Conservation (phyloP, 2,329 filamentous ascomycete species). For the Venturia pyrina region DNA sequence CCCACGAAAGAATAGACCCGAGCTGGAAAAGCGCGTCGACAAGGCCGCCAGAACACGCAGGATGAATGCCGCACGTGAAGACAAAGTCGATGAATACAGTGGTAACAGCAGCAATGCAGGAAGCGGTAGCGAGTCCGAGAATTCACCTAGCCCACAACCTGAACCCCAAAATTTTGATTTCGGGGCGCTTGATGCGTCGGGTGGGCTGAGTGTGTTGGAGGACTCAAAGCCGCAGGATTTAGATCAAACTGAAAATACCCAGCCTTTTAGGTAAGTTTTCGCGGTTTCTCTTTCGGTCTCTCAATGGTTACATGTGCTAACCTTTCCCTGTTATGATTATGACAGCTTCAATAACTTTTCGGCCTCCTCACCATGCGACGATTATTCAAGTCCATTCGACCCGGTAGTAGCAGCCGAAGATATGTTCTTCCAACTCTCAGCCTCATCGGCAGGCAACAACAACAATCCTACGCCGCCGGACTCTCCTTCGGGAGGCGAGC, state of each 20-base stretch:
- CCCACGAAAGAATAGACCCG: constrained; percentile 50
- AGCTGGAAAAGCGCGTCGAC: constrained; percentile 46
- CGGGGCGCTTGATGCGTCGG: constrained; percentile 7
- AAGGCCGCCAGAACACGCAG: constrained; percentile 46
- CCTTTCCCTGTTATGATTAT: not conserved
- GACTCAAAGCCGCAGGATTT: not conserved
- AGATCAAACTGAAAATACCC: constrained; percentile 1
- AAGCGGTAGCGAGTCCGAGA: constrained; percentile 1
- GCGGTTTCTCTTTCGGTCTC: not conserved
- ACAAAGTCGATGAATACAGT: not conserved
- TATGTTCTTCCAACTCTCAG: constrained; percentile 10
- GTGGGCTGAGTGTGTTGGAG: not conserved
- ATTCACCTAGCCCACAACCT: constrained; percentile 8
- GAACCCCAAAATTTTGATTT: constrained; percentile 5
- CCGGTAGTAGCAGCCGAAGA: not conserved
- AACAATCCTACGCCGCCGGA: constrained; percentile 11
- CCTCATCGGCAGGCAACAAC: constrained; percentile 1
- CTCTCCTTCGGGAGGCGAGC: constrained; percentile 7
- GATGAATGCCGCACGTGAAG: constrained; percentile 18
- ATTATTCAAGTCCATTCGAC: constrained; percentile 10
- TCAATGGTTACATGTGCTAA: not conserved
- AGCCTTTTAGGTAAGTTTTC: constrained; percentile 10
- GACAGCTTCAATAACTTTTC: constrained; percentile 8
- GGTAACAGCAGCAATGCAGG: constrained; percentile 4
- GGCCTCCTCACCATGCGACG: constrained; percentile 6